Percentiles rank a stretch among this genome's conserved stretches.
Conservation (phyloP, 208 protist species). For the Sergeia podlipaevii region DNA sequence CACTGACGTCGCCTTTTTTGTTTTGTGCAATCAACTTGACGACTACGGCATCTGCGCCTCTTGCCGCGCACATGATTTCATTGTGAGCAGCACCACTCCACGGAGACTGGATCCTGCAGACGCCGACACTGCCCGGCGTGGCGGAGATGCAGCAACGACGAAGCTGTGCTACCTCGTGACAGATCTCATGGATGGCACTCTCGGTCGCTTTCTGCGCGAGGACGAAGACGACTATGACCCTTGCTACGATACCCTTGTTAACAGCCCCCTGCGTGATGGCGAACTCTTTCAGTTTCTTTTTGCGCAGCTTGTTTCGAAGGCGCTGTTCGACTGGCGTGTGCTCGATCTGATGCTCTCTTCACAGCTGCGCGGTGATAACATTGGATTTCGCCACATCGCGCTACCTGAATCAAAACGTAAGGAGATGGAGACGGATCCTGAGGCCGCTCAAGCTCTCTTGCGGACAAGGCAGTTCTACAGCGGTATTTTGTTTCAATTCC, state of each 20-base stretch:
- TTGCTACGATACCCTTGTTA: slow-evolving; percentile 73
- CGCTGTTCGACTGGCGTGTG: slow-evolving; percentile 74
- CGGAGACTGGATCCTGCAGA: slow-evolving; percentile 48
- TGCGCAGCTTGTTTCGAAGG: slow-evolving; percentile 56
- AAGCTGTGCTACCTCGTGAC: slow-evolving; percentile 81
- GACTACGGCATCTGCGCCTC: slow-evolving; percentile 45
- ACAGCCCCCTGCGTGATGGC: slow-evolving; percentile 53
- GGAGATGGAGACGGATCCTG: slow-evolving; percentile 10
- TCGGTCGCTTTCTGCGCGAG: slow-evolving; percentile 76
- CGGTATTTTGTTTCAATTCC: slow-evolving; percentile 63
- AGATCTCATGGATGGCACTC: slow-evolving; percentile 79
- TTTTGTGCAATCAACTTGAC: slow-evolving; percentile 76
- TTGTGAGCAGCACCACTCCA: slow-evolving; percentile 52
- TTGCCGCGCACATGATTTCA: slow-evolving; percentile 69
- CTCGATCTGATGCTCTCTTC: slow-evolving; percentile 84
- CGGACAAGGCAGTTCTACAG: slow-evolving; percentile 25
- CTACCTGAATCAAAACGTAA: slow-evolving; percentile 7
- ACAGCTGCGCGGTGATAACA: slow-evolving; percentile 85
- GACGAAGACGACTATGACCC: slow-evolving; percentile 81
- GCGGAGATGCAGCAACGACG: slow-evolving; percentile 13
- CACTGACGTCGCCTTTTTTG: slow-evolving; percentile 78
- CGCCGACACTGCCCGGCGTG: slow-evolving; percentile 26
- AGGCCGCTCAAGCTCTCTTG: slow-evolving; percentile 1
- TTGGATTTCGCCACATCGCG: slow-evolving; percentile 52
- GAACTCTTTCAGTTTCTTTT: slow-evolving; percentile 88